A percentile compares a stretch with the other conserved stretches of the same genome.
phyloP scores from a whole-genome alignment of 306 rosid species.

The Purshia tridentata region DNA sequence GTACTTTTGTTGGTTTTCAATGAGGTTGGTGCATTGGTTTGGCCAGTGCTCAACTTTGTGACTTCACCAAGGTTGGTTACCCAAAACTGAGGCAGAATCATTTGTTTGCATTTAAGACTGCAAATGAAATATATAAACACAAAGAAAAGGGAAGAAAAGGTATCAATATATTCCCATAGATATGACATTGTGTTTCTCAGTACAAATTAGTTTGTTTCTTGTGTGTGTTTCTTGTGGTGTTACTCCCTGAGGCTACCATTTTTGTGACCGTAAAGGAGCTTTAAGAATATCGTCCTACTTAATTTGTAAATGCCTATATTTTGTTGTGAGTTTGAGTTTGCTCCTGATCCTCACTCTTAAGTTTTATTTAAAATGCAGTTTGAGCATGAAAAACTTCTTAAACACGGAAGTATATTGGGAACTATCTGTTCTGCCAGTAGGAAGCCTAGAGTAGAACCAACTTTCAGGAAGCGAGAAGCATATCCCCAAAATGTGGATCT shows the following conservation, averaged over 20 bases:
- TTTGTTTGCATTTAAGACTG: neutral
- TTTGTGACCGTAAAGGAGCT: neutral
- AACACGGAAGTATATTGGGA: conserved; percentile 28
- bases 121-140: neutral
- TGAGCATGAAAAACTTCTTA: conserved; percentile 38
- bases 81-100: neutral
- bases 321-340: neutral
- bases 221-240: neutral
- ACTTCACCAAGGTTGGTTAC: neutral
- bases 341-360: conserved; percentile 10
- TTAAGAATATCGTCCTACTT: neutral
- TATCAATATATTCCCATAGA: neutral
- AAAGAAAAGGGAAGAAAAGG: neutral
- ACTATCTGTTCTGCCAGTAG: conserved; percentile 42
- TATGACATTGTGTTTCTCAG: neutral
- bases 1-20: neutral
- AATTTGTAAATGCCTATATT: neutral
- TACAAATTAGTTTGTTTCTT: neutral
- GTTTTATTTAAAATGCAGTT: conserved; percentile 46
- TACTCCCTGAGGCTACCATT: conserved; percentile 2
- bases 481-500: conserved; percentile 77
- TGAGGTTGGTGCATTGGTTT: neutral
- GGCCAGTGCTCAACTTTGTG: neutral
- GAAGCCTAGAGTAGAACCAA: conserved; percentile 37
- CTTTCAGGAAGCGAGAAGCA: conserved; percentile 35